Base-by-base conservation (phyloP, 2,329 filamentous ascomycete genomes). In the Zymoseptoria brevis region DNA sequence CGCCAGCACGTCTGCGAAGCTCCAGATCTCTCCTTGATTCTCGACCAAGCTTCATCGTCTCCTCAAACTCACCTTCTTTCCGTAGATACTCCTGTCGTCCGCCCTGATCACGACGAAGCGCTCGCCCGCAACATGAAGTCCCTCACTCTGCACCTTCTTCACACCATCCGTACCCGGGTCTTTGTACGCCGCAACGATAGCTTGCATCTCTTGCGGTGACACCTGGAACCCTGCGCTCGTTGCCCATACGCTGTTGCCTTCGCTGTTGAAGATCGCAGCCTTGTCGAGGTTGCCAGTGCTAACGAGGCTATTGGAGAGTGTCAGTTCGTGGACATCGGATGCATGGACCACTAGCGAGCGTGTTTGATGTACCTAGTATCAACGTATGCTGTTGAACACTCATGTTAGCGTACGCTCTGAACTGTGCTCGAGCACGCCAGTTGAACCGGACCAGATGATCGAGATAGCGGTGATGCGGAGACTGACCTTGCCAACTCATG, bases 211-310 rank as follows among this genome's bases (percentile, higher is more conserved):
- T 16, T 76, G 71, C 4, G 80, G 79, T 19, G 77, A 75, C 87
- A 96, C 90, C 73, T 81, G 78, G 79, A 96, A 96, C 67, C 81
- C 83, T 57, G 82, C 21, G 26, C 85, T 86, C 50, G 80, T 74
- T 62, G 90, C 90, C 90, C 90, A 95, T 69, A 84, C 81, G 73
- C 87, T 90, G 77, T 89, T 88, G 69, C 90, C 89, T 68, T 88
- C 88, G 65, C 77, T 79, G 76, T 88, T 91, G 80, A 94, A 85
- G 75, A 96, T 91, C 73, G 89, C 88, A 70, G 83, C 91, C 79
- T 90, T 87, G 79, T 94, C 87, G 72, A 96, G 77, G 74, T 92
- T 87, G 71, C 86, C 86, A 69, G 82, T 86, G 78, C 82, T 87
- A 72, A 95, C 83, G 70, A 96, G 85, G 83, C 90, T 96, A 72